Base-by-base conservation (phyloP, 768 basidiomycete genomes). In the Lepiota brunneoincarnata region DNA sequence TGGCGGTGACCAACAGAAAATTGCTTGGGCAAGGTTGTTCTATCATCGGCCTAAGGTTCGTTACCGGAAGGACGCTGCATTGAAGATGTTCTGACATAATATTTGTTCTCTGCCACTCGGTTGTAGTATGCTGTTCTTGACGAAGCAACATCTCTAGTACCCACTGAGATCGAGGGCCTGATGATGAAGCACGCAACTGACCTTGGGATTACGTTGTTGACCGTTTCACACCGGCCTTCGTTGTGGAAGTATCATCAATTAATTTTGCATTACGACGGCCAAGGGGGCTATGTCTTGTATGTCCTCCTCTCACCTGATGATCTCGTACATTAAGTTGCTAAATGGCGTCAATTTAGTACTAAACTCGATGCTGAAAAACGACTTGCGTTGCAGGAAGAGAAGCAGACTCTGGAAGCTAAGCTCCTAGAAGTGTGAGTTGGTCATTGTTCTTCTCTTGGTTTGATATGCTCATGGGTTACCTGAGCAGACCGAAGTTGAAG, bases 1-100 rank as follows among this genome's bases (percentile, higher is more conserved):
- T 64, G 95, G 96, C 1, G 95, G 95, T 17, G 96, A 97, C 68
- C 93, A 98, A 68, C 95, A 98, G 71, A 87, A 95, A 72, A 89
- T 98, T 54, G 96, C 96, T 0, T 98, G 96, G 93, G 96, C 93
- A 11, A 75, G 96, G 60, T 69, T 99, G 60, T 99, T 98, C 67
- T 99, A 99, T 68, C 96, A 98, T 65, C 75, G 80, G 54, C 96
- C 96, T 9, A 95, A 93, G 80, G 93, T 86, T 58, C 59, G 76
- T 35, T 4, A 10, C 12, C 15, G 6, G 7, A 45, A 10, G 40
- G 18, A 26, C 20, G 17, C 23, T 12, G 15, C 37, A 12, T 20
- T 37, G 2, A 43, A n/a, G 17, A 56, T 51, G 39, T 54, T 28
- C 24, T 24, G 37, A n/a, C 52, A 18, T 38, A 15, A 47, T 31